Conservation (phyloP, 1,139 yeast genomes). For the Eremothecium cymbalariae region DNA sequence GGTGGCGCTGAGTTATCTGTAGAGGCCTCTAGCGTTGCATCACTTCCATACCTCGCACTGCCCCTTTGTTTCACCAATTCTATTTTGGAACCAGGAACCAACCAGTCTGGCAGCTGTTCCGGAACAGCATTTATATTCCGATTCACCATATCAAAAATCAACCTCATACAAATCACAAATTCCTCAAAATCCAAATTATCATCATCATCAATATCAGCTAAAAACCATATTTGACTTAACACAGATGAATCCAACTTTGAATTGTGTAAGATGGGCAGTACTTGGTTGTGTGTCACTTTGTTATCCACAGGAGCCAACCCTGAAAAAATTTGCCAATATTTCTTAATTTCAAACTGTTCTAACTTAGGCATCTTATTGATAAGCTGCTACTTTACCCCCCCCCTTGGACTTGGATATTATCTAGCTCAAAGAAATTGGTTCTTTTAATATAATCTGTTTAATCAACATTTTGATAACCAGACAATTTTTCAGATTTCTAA, state of each 20-base stretch:
- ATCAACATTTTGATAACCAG: too few species aligned
- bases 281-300: slow-evolving; percentile 75
- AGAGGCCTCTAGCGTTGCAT: neutral
- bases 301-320: slow-evolving; percentile 77
- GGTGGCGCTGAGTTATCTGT: slow-evolving; percentile 23
- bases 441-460: too few species aligned
- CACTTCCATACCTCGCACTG: slow-evolving; percentile 37
- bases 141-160: slow-evolving; percentile 84
- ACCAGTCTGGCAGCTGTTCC: slow-evolving; percentile 72
- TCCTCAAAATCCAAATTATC: slow-evolving; percentile 93
- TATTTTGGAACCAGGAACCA: slow-evolving; percentile 80
- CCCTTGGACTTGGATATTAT: too few species aligned
- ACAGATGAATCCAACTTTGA: slow-evolving; percentile 72
- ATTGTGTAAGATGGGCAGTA: slow-evolving; percentile 79
- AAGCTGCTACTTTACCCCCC: too few species aligned
- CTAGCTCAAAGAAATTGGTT: neutral
- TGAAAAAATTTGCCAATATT: slow-evolving; percentile 94
- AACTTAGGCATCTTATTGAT: slow-evolving; percentile 53
- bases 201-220: slow-evolving; percentile 88
- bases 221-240: slow-evolving; percentile 78
- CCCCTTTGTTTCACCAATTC: slow-evolving; percentile 54
- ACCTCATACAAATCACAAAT: slow-evolving; percentile 93
- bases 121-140: slow-evolving; percentile 63
- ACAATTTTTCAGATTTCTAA: slow-evolving; percentile 1
- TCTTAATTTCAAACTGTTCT: slow-evolving; percentile 91